A percentile compares a stretch with the other conserved stretches of the same genome.
Conservation (phyloP, 2,329 filamentous ascomycete genomes). For the Magnaporthiopsis rhizophila region DNA sequence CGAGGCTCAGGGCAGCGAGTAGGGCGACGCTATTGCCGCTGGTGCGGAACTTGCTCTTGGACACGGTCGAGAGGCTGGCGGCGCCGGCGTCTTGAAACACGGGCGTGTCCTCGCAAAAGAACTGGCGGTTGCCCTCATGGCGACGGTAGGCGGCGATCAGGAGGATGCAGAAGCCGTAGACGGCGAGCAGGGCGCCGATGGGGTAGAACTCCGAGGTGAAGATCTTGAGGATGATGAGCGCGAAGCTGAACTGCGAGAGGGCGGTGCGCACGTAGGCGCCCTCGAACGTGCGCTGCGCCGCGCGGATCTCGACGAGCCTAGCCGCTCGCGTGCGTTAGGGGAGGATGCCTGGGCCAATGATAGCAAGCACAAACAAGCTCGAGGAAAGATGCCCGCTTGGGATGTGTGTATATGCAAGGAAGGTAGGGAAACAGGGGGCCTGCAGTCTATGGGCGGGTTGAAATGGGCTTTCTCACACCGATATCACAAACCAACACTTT, state of each 20-base stretch:
- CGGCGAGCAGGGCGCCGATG: conserved; percentile 91
- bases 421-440: no score
- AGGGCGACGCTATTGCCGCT: conserved; percentile 55
- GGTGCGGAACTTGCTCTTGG: conserved; percentile 51
- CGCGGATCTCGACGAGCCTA: conserved; percentile 84
- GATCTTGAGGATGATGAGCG: conserved; percentile 89
- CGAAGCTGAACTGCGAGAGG: conserved; percentile 89
- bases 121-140: conserved; percentile 88
- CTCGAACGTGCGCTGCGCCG: conserved; percentile 93
- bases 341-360: background rate
- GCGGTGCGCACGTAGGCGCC: conserved; percentile 94
- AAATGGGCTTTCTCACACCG: no score
- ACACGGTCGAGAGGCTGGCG: conserved; percentile 19
- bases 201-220: conserved; percentile 95
- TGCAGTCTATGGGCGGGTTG: no score
- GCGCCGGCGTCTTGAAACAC: conserved; percentile 16
- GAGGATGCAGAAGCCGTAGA: conserved; percentile 80
- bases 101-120: conserved; percentile 56
- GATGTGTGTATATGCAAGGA: background rate
- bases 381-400: background rate
- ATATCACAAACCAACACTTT: no score
- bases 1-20: conserved; percentile 47
- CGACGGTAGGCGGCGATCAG: conserved; percentile 77
- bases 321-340: background rate
- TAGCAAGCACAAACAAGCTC: background rate